Evolutionary conservation across 2,329 filamentous ascomycete genomes (phyloP).

Genomic region (Sphaerostilbella broomeana): DNA sequence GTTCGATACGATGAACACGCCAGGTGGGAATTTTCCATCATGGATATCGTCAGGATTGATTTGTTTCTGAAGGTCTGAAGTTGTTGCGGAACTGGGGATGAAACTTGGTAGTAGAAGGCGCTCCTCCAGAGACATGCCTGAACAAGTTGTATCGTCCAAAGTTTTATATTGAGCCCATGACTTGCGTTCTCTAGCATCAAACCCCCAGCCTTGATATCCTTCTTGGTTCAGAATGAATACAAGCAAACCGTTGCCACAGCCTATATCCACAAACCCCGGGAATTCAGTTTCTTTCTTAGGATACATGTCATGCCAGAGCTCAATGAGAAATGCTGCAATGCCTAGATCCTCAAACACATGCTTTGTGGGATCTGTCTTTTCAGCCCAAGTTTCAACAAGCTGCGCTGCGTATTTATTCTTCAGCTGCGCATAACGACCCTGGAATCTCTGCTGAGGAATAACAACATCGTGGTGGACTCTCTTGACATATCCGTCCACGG

Average conservation of each 20-base stretch:
- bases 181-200: conserved; percentile 79
- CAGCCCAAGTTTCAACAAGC: conserved; percentile 72
- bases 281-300: conserved; percentile 41
- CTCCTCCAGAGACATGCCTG: conserved; percentile 34
- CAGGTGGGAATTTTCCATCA: conserved; percentile 60
- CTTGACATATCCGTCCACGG: conserved; percentile 61
- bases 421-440: conserved; percentile 73
- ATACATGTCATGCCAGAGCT: conserved; percentile 87
- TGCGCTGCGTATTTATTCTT: conserved; percentile 70
- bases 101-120: conserved; percentile 45
- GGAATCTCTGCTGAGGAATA: conserved; percentile 67
- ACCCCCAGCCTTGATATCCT: conserved; percentile 81
- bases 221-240: conserved; percentile 76
- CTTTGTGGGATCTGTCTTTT: conserved; percentile 80
- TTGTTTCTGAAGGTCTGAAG: not conserved
- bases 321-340: conserved; percentile 87
- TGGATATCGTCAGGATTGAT: conserved; percentile 30
- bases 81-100: conserved; percentile 20
- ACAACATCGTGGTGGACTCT: conserved; percentile 77
- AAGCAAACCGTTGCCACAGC: conserved; percentile 88
- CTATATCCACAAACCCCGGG: conserved; percentile 90
- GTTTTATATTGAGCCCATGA: conserved; percentile 71
- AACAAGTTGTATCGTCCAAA: conserved; percentile 19
- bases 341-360: conserved; percentile 92
- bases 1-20: conserved; percentile 92